These are phyloP conservation scores for Penicillium sp. DNA, from an alignment of 2,329 filamentous ascomycete genomes.

Conservation along the genomic window DNA sequence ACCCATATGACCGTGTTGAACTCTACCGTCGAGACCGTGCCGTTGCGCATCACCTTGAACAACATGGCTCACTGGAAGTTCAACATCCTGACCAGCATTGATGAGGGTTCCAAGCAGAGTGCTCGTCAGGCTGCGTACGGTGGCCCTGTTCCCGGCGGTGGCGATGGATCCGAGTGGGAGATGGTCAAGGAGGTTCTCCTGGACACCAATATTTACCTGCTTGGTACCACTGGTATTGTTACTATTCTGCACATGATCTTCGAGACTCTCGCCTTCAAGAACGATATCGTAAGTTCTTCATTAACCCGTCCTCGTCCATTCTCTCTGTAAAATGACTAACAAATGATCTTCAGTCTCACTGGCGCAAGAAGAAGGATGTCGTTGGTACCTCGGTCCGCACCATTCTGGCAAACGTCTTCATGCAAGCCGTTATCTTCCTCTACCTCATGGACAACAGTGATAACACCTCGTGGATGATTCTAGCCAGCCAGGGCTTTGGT, in stretches of 20 bases:
- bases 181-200: constrained; percentile 95
- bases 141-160: constrained; percentile 70
- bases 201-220: constrained; percentile 90
- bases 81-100: constrained; percentile 78
- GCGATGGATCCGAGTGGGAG: constrained; percentile 92
- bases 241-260: constrained; percentile 92
- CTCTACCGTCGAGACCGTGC: constrained; percentile 79
- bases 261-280: constrained; percentile 95
- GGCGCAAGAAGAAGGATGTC: constrained; percentile 99
- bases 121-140: constrained; percentile 78
- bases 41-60: constrained; percentile 80
- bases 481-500: constrained; percentile 88
- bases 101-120: constrained; percentile 83
- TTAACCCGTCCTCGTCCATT: background rate
- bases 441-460: constrained; percentile 97
- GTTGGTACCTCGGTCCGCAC: constrained; percentile 95
- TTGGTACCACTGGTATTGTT: constrained; percentile 81
- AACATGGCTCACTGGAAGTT: constrained; percentile 91
- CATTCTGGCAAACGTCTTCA: constrained; percentile 95
- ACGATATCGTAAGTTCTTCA: constrained; percentile 70
- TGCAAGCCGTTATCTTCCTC: constrained; percentile 94
- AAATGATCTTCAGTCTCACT: constrained; percentile 66
- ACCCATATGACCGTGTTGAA: constrained; percentile 91
- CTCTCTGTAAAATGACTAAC: background rate
- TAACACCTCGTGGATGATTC: constrained; percentile 98